A percentile compares a stretch with the other conserved stretches of the same genome.
phyloP scores from a whole-genome alignment of 2,329 filamentous ascomycete species.

The Monosporascus sp. region DNA sequence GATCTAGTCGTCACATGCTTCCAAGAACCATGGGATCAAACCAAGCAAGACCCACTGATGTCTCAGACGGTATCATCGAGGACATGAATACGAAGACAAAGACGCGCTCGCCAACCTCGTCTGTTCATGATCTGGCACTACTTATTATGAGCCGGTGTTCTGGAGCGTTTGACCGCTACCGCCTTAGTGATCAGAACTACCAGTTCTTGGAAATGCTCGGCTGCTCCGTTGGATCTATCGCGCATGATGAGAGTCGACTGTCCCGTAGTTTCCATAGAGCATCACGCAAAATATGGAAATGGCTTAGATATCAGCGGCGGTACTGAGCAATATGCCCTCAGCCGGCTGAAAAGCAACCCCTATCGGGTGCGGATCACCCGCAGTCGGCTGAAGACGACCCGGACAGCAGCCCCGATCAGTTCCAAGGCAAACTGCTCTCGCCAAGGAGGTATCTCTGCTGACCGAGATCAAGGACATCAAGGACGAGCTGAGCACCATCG shows the following conservation, averaged over 20 bases:
- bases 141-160: constrained; percentile 56
- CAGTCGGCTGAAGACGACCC: not conserved
- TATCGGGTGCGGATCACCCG: constrained; percentile 8
- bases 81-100: constrained; percentile 63
- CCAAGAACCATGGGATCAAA: constrained; percentile 54
- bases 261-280: constrained; percentile 56
- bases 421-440: constrained; percentile 53
- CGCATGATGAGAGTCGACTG: constrained; percentile 49
- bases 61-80: constrained; percentile 59
- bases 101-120: constrained; percentile 52
- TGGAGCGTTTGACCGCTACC: constrained; percentile 56
- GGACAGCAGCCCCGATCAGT: constrained; percentile 20
- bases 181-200: constrained; percentile 53
- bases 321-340: not conserved
- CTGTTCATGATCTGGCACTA: constrained; percentile 58
- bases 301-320: constrained; percentile 35
- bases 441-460: constrained; percentile 54
- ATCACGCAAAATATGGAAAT: constrained; percentile 50
- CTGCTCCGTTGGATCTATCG: constrained; percentile 51
- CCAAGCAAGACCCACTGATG: constrained; percentile 56
- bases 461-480: constrained; percentile 63
- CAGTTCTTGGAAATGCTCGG: constrained; percentile 67
- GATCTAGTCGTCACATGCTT: constrained; percentile 59
- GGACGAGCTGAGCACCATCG: constrained; percentile 62
- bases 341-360: too few relatives aligned